Percentiles rank a stretch among this genome's conserved stretches.
Conservation (phyloP, 2,329 filamentous ascomycete genomes). For the Dendryphion nanum region DNA sequence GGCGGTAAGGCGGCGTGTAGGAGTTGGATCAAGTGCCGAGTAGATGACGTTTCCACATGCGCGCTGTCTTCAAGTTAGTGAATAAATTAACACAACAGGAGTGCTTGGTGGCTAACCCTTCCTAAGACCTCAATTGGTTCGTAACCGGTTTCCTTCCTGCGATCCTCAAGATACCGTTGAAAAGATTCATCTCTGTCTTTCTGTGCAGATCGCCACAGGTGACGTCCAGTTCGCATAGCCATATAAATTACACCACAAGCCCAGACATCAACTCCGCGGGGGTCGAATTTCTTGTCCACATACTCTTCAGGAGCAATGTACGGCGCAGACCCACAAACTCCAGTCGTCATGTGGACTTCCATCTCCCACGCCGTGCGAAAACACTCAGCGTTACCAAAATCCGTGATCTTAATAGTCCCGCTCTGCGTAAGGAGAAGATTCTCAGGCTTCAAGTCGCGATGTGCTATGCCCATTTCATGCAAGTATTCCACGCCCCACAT, state of each 20-base stretch:
- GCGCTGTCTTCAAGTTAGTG: constrained; percentile 57
- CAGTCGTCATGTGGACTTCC: constrained; percentile 96
- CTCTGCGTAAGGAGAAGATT: constrained; percentile 63
- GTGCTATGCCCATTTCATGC: constrained; percentile 98
- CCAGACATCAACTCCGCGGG: constrained; percentile 96
- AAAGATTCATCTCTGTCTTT: constrained; percentile 98
- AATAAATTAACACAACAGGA: constrained; percentile 7
- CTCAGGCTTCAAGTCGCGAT: constrained; percentile 85
- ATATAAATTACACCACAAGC: constrained; percentile 99
- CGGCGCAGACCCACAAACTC: constrained; percentile 91
- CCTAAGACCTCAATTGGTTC: constrained; percentile 93
- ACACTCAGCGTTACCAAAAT: constrained; percentile 98
- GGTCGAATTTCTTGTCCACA: constrained; percentile 91
- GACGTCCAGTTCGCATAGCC: constrained; percentile 96
- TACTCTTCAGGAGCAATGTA: constrained; percentile 99
- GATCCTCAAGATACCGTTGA: constrained; percentile 85
- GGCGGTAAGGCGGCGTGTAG: constrained; percentile 85
- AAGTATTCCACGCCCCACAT: constrained; percentile 99
- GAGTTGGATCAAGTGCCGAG: constrained; percentile 94
- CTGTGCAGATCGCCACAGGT: constrained; percentile 95
- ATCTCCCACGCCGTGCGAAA: constrained; percentile 99
- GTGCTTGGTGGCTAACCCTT: constrained; percentile 66
- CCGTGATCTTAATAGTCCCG: constrained; percentile 93
- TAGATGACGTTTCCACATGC: constrained; percentile 98
- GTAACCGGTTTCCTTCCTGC: constrained; percentile 92